Evolutionary conservation across 164 flowering plant genomes (phyloP).

Genomic region (Litsea cubeba): DNA sequence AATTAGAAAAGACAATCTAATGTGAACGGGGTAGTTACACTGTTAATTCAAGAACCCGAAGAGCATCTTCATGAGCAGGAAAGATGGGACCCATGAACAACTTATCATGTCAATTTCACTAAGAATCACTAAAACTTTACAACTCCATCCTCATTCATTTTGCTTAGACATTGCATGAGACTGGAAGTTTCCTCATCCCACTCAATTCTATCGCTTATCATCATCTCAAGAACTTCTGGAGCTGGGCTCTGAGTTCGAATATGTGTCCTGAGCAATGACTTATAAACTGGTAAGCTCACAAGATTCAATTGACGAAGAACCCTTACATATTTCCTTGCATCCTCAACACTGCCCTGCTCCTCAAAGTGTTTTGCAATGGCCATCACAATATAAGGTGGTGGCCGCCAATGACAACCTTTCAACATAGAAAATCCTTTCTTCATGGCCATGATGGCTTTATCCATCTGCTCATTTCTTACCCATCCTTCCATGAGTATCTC

Average conservation of each 20-base stretch:
- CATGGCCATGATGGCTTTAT: slow-evolving; percentile 47
- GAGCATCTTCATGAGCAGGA: neutral
- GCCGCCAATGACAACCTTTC: slow-evolving; percentile 43
- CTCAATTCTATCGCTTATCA: slow-evolving; percentile 35
- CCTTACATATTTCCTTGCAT: slow-evolving; percentile 25
- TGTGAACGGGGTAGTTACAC: neutral
- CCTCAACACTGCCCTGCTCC: slow-evolving; percentile 29
- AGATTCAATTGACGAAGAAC: slow-evolving; percentile 28
- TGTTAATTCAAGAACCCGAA: neutral
- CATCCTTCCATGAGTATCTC: slow-evolving; percentile 66
- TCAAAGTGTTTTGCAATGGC: slow-evolving; percentile 39
- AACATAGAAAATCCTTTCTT: slow-evolving; percentile 37
- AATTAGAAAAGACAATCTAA: neutral
- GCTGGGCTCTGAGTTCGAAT: slow-evolving; percentile 23
- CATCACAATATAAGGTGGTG: slow-evolving; percentile 24
- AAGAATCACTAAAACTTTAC: neutral
- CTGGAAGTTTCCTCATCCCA: slow-evolving; percentile 37
- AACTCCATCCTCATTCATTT: slow-evolving; percentile 7
- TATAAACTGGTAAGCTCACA: slow-evolving; percentile 37
- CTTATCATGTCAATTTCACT: neutral
- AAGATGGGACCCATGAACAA: neutral
- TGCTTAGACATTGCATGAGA: slow-evolving; percentile 14
- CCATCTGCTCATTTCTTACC: slow-evolving; percentile 42
- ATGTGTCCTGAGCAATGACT: slow-evolving; percentile 39
- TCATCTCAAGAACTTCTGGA: slow-evolving; percentile 34